Conservation (phyloP, 2,329 filamentous ascomycete genomes). For the Monosporascus sp. region DNA sequence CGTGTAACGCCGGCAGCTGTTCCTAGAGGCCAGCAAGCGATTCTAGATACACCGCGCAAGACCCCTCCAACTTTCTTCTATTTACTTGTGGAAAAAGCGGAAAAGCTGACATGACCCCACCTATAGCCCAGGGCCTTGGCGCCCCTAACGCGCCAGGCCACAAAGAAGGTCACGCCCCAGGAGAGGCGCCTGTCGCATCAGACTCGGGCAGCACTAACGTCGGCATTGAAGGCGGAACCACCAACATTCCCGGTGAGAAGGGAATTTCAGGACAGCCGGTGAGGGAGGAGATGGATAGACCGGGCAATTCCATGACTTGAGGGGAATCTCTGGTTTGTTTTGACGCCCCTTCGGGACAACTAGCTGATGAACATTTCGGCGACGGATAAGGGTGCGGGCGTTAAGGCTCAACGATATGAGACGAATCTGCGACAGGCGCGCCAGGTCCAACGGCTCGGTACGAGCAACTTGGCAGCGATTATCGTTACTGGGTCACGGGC, state of each 20-base stretch:
- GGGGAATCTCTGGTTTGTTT: not conserved
- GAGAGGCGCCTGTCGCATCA: slow-evolving; percentile 19
- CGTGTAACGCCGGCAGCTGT: not conserved
- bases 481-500: too few species aligned
- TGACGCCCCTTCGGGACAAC: too few species aligned
- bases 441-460: too few species aligned
- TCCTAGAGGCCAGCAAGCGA: not conserved
- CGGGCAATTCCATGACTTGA: slow-evolving; percentile 17
- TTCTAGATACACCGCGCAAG: not conserved
- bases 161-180: slow-evolving; percentile 18
- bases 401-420: too few species aligned
- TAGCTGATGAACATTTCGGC: too few species aligned
- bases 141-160: slow-evolving; percentile 19
- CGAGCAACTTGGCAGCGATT: too few species aligned
- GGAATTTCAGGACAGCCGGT: slow-evolving; percentile 17
- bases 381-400: too few species aligned
- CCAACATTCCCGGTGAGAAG: slow-evolving; percentile 20
- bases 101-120: not conserved
- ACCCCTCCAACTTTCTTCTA: not conserved
- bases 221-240: slow-evolving; percentile 15
- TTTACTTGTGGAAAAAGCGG: not conserved
- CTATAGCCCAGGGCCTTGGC: slow-evolving; percentile 19
- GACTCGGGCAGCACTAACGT: slow-evolving; percentile 17
- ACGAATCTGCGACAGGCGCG: too few species aligned
- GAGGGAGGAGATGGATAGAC: slow-evolving; percentile 12